Conservation (phyloP, 2,329 filamentous ascomycete species). For the Nemania sp. region DNA sequence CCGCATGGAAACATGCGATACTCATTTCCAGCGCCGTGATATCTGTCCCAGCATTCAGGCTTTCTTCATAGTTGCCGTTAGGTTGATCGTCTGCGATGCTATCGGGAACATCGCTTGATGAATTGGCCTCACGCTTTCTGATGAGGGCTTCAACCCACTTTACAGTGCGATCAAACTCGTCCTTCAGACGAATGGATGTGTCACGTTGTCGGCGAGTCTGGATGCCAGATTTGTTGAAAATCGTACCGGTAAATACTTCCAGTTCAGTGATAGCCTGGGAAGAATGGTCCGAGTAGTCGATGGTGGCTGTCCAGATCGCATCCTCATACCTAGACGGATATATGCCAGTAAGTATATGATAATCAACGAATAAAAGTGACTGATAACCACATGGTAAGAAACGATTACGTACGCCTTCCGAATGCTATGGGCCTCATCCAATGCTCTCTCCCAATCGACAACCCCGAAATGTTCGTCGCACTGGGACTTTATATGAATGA, state of each 20-base stretch:
- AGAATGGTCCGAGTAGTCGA: conserved; percentile 52
- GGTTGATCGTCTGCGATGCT: conserved; percentile 9
- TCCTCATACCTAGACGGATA: conserved; percentile 50
- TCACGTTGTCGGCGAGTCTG: conserved; percentile 58
- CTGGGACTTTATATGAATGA: conserved; percentile 37
- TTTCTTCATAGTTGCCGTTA: conserved; percentile 2
- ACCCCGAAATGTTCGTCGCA: conserved; percentile 37
- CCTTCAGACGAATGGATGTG: conserved; percentile 54
- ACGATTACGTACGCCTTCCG: conserved; percentile 48
- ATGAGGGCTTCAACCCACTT: conserved; percentile 48
- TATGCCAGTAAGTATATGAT: not conserved
- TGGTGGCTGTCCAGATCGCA: conserved; percentile 47
- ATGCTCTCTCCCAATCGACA: conserved; percentile 43
- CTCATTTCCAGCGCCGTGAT: conserved; percentile 37
- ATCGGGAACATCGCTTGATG: conserved; percentile 15
- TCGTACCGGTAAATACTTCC: conserved; percentile 60
- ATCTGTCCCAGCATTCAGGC: not conserved
- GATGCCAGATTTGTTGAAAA: conserved; percentile 55
- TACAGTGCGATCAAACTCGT: conserved; percentile 55
- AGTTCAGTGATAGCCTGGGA: conserved; percentile 51
- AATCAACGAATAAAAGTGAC: too few relatives aligned
- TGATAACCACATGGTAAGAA: not conserved
- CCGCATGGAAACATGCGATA: conserved; percentile 38
- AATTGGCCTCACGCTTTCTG: conserved; percentile 32
- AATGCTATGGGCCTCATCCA: conserved; percentile 49